phyloP scores from a whole-genome alignment of 2,329 filamentous ascomycete species.

The Amauroascus niger region DNA sequence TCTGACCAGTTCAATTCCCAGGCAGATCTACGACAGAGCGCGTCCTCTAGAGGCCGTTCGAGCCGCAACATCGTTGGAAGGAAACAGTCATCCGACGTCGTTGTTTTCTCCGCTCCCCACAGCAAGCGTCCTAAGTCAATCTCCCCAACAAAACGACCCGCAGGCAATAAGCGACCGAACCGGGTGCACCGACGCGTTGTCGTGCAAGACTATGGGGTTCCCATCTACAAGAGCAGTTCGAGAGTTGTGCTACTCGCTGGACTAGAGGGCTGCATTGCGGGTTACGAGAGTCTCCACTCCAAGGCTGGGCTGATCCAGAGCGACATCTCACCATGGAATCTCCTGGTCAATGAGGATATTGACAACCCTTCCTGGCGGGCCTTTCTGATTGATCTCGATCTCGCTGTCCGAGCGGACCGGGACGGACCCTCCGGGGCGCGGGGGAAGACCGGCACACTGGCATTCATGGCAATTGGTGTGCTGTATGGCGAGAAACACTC shows the following conservation, averaged over 20 bases:
- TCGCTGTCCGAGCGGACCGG: slow-evolving; percentile 30
- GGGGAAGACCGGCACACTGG: slow-evolving; percentile 38
- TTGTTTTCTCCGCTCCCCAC: slow-evolving; percentile 15
- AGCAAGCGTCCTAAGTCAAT: slow-evolving; percentile 18
- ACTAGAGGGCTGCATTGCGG: slow-evolving; percentile 32
- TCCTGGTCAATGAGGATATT: slow-evolving; percentile 39
- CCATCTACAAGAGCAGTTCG: slow-evolving; percentile 38
- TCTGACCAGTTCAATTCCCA: neutral
- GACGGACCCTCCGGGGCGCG: slow-evolving; percentile 32
- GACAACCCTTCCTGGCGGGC: slow-evolving; percentile 31
- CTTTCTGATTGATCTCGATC: slow-evolving; percentile 40
- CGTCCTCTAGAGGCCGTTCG: neutral
- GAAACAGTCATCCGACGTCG: slow-evolving; percentile 20
- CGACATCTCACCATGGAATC: slow-evolving; percentile 40
- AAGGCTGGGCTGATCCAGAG: slow-evolving; percentile 33
- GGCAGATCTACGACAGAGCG: neutral
- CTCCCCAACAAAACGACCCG: neutral
- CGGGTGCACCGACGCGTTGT: slow-evolving; percentile 36
- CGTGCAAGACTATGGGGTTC: slow-evolving; percentile 34
- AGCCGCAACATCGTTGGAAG: slow-evolving; percentile 3
- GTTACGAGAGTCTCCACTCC: slow-evolving; percentile 14
- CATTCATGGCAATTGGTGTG: slow-evolving; percentile 41
- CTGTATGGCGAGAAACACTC: slow-evolving; percentile 35
- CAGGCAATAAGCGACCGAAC: slow-evolving; percentile 23
- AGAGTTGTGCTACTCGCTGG: slow-evolving; percentile 29